Evolutionary conservation across 129 eudicot species (phyloP), one percentile per base, ranked within the genome.

Genomic region (Chrysanthemum seticuspe): DNA sequence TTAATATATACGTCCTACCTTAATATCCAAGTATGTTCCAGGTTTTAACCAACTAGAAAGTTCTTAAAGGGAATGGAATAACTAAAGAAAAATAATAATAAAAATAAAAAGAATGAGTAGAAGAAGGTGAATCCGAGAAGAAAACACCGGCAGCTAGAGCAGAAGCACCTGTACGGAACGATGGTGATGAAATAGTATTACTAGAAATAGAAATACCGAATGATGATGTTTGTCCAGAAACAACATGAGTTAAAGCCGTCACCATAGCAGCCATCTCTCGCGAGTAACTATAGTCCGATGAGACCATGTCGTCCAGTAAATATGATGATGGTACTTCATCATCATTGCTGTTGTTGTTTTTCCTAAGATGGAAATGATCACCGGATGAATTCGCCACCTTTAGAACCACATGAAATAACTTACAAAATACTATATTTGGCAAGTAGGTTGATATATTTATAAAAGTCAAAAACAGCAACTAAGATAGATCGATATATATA

Each of bases 241-340:
- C 91, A 60, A 91, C 97, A 66, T 84, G 89, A 15, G 94, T 84
- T 70, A 91, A 72, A 27, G 97, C 95, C 9, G 74, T 75, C 49
- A 91, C 95, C 92, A 91, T 91, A 25, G 83, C 91, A 0, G 97
- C 87, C 74, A 86, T 83, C 82, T 91, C 97, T 29, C 86, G 57
- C 4, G 85, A 58, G 74, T 56, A 74, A 66, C 74, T 67, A 29
- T 70, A 82, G 69, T 82, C 85, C 0, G 81, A 49, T 0, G 75
- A 63, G 44, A 65, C 70, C 72, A 82, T 70, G 72, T 75, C 77
- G 4, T 6, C 31, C 31, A 27, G 8, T 36, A 77, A 45, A 2
- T 76, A n/a, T n/a, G n/a, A 59, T 0, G 67, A 58, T 19, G 66
- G 50, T 6, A 58, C 75, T 36, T 76, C 25, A 2, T 54, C 68